These are phyloP conservation scores for Fusarium dlaminii DNA, from an alignment of 2,329 filamentous ascomycete species.

Conservation along the genomic window DNA sequence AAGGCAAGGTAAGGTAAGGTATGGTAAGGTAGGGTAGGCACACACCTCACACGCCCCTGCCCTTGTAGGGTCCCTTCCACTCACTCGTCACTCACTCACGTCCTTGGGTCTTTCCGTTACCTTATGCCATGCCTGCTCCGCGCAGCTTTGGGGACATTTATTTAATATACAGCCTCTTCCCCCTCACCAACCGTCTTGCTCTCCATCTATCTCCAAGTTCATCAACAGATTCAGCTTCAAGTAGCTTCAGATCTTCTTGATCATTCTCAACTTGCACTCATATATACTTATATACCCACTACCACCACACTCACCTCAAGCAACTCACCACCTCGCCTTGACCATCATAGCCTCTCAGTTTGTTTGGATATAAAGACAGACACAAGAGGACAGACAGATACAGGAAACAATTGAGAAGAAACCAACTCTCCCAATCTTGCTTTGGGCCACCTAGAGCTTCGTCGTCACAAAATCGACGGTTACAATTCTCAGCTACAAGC, in stretches of 20 bases:
- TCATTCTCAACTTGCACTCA: slow-evolving; percentile 12
- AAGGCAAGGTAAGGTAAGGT: neutral
- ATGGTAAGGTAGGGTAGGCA: neutral
- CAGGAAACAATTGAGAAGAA: slow-evolving; percentile 19
- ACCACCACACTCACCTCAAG: slow-evolving; percentile 13
- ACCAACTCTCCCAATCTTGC: slow-evolving; percentile 7
- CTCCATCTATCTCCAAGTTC: slow-evolving; percentile 38
- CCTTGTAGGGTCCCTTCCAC: slow-evolving; percentile 15
- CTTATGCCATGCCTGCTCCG: slow-evolving; percentile 17
- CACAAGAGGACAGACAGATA: slow-evolving; percentile 25
- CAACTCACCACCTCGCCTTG: slow-evolving; percentile 10
- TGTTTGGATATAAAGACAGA: slow-evolving; percentile 27
- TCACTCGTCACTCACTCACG: slow-evolving; percentile 25
- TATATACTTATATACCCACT: slow-evolving; percentile 16
- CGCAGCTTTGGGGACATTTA: slow-evolving; percentile 45
- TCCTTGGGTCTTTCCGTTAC: slow-evolving; percentile 16
- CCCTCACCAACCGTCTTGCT: slow-evolving; percentile 36
- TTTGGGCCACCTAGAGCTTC: slow-evolving; percentile 27
- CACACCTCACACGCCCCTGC: neutral
- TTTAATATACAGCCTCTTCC: slow-evolving; percentile 47
- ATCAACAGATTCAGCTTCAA: slow-evolving; percentile 26
- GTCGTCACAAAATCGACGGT: slow-evolving; percentile 23
- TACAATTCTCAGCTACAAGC: slow-evolving; percentile 10
- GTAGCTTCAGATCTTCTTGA: slow-evolving; percentile 28
- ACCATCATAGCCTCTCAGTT: slow-evolving; percentile 19